A percentile compares a stretch with the other conserved stretches of the same genome.
Conservation (phyloP, 2,329 filamentous ascomycete genomes). For the Penicillium hordei region DNA sequence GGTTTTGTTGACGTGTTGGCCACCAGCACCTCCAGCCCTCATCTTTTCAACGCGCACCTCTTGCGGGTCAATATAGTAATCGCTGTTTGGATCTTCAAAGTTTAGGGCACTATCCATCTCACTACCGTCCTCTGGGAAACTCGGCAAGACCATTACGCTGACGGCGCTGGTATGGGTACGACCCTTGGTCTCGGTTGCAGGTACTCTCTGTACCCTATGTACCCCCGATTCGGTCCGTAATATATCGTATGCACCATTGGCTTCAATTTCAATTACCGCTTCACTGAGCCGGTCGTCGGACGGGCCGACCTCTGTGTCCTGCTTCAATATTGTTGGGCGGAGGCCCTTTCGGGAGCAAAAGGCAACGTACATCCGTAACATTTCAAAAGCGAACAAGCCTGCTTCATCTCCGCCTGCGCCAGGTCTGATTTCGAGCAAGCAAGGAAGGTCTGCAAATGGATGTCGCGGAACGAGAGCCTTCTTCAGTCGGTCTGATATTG, state of each 20-base stretch:
- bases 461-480: slow-evolving; percentile 80
- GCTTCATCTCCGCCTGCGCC: slow-evolving; percentile 91
- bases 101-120: slow-evolving; percentile 57
- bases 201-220: slow-evolving; percentile 90
- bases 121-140: slow-evolving; percentile 61
- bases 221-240: slow-evolving; percentile 90
- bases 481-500: slow-evolving; percentile 68
- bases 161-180: slow-evolving; percentile 92
- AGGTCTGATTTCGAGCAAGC: slow-evolving; percentile 86
- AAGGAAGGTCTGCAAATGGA: slow-evolving; percentile 85
- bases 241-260: slow-evolving; percentile 73
- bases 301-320: slow-evolving; percentile 69
- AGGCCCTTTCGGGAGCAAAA: slow-evolving; percentile 72
- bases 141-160: slow-evolving; percentile 87
- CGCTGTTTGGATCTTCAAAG: slow-evolving; percentile 79
- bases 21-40: slow-evolving; percentile 86
- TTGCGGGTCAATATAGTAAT: slow-evolving; percentile 83
- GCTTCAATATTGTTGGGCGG: slow-evolving; percentile 70
- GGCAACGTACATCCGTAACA: slow-evolving; percentile 85
- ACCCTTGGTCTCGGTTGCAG: slow-evolving; percentile 85
- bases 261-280: slow-evolving; percentile 80
- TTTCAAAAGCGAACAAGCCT: slow-evolving; percentile 80
- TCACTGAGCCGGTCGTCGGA: slow-evolving; percentile 74
- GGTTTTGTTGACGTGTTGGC: slow-evolving; percentile 98
- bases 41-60: slow-evolving; percentile 87